Evolutionary conservation across 2,329 filamentous ascomycete species (phyloP), one percentile per base, ranked within the genome.

Genomic region (Exophiala spinifera): DNA sequence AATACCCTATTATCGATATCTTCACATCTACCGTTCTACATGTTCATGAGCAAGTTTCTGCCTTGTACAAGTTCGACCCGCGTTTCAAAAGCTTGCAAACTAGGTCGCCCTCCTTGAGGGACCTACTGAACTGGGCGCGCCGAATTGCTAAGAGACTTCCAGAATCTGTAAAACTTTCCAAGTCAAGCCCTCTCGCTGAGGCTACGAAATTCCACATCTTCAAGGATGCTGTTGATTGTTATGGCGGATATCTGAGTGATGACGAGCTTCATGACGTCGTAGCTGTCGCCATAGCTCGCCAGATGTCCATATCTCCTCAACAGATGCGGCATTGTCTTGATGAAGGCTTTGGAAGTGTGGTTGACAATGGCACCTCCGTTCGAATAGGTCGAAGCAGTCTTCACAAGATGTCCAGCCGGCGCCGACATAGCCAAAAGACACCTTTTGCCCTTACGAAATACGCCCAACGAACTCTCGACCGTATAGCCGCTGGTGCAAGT

Each of bases 221-320:
- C 65, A 82, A 96, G 74, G 94, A 99, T 67, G 89, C 91, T 0
- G 80, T 94, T 49, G 94, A 99, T 70, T 95, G 91, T 67, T 97
- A 99, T 69, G 85, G 89, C 39, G 89, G 88, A 50, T 89, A 87
- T 66, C 76, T 94, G 43, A 86, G 87, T 8, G 86, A 86, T 53
- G 78, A 79, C 25, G 76, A 81, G 11, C 74, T 84, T 25, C 83
- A 84, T 46, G 73, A 76, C 44, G 72, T 76, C 3, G 74, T 95
- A 28, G 82, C 87, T 40, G 76, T 79, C 45, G 81, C 81, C 42
- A 89, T 97, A 57, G 91, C 91, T 0, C 85, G 95, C 71, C 87
- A 91, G 64, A 86, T 99, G 73, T 89, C 91, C 53, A 84, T 97
- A 54, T 87, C 94, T 31, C 85, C 87, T 50, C 88, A 95, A 67